Base-by-base conservation (phyloP, 805 yeast genomes). In the Candida arabinofermentans region DNA sequence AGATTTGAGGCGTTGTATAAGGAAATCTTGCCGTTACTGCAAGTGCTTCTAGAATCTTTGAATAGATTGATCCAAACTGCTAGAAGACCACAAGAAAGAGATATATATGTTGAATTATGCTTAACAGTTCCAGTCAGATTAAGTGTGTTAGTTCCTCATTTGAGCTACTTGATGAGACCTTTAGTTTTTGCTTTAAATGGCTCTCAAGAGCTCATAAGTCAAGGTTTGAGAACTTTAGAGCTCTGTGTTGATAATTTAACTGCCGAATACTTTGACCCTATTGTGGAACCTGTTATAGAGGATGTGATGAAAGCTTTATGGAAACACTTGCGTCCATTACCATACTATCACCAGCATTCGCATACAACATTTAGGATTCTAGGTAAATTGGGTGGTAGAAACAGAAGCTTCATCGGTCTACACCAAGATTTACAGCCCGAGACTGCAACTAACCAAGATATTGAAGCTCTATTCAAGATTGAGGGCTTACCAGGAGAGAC, bases 301-400 rank as follows among this genome's bases (percentile, higher is more conserved):
- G 97, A 93, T 52, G 89, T 95, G 2, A 86, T 90, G 87, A 81
- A 83, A 29, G 96, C 97, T 0, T 69, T 93, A 26, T 93, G 96
- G 91, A 82, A 78, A 47, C 93, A 91, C 53, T 65, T 93, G 50
- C 81, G 81, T 54, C 99, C 99, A 2, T 74, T 90, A 27, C 98
- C 99, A 0, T 89, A 88, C 59, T 87, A 86, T 51, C 98, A 93
- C 53, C 95, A 88, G 50, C 96, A 90, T 51, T 84, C 96, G 14
- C 99, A 93, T 59, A 88, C 96, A 0, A 90, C 98, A 0, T 81
- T 93, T 42, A 74, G 98, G 47, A 88, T 93, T 29, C 68, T 93
- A 39, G 99, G 99, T 38, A 93, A 95, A 59, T 69, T 93, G 14
- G 99, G 99, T 29, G 99, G 99, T 2, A 77, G 99, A 57, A 93